phyloP scores from a whole-genome alignment of 1,284 basidiomycete genomes.

The Ceratobasidium sp. region DNA sequence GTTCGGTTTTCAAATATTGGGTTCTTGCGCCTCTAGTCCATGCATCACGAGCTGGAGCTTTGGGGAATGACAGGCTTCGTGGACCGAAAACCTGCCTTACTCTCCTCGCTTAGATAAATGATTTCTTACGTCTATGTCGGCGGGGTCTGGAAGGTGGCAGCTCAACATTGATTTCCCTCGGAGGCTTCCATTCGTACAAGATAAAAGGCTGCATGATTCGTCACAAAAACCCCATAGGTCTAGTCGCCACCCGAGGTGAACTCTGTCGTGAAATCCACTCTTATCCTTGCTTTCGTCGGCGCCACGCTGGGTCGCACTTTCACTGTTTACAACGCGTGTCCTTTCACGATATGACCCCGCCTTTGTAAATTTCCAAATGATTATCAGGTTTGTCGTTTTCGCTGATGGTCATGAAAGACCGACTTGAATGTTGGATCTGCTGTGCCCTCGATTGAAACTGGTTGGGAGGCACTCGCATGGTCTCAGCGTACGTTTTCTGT shows the following conservation, averaged over 20 bases:
- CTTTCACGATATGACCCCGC: slow-evolving; percentile 42
- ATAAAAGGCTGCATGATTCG: background rate
- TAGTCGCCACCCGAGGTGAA: background rate
- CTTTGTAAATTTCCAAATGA: slow-evolving; percentile 27
- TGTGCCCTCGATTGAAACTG: slow-evolving; percentile 44
- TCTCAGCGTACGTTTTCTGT: slow-evolving; percentile 53
- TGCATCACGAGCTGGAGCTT: background rate
- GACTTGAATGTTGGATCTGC: background rate
- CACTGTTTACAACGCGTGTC: slow-evolving; percentile 37
- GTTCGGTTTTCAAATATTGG: too few species aligned
- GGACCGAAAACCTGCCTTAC: background rate
- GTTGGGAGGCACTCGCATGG: slow-evolving; percentile 55
- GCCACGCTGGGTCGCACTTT: slow-evolving; percentile 22
- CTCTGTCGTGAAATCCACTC: slow-evolving; percentile 4
- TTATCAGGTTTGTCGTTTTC: slow-evolving; percentile 28
- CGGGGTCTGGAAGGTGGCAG: background rate
- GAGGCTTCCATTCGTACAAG: background rate
- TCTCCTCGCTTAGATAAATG: background rate
- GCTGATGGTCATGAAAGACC: slow-evolving; percentile 15
- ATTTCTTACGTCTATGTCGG: background rate
- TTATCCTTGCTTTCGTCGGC: slow-evolving; percentile 7
- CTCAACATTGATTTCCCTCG: background rate
- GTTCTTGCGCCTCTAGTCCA: too few species aligned
- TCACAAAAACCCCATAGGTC: background rate
- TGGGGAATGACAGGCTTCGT: background rate